Base-by-base conservation (phyloP, 768 basidiomycete genomes). In the Kwoniella heveanensis region DNA sequence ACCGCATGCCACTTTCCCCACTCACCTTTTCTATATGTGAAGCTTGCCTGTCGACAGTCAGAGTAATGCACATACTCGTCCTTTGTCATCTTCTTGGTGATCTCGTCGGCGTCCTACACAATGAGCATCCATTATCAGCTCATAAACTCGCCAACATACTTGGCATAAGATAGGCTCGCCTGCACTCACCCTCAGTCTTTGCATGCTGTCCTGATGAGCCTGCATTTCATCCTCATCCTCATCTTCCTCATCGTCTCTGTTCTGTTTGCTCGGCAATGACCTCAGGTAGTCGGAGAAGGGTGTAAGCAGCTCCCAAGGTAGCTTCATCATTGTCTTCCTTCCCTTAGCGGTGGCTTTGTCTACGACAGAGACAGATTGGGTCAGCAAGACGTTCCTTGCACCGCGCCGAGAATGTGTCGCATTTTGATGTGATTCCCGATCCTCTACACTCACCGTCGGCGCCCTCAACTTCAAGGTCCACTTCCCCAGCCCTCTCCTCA, bases 51-150 rank as follows among this genome's bases (percentile, higher is more conserved):
- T 62, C 94, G 86, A 81, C 93, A 96, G 77, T 95, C 92, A 2
- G 93, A 93, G 77, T 96, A 96, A 76, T 93, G 92, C 64, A 94
- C 90, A 78, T 97, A 98, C 73, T 97, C 92, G 77, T 97, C 94
- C 71, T 90, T 85, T 8, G 92, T 94, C 94, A 97, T 98, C 81
- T 91, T 87, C 49, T 91, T 85, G 1, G 94, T 97, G 12, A 92
- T 89, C 67, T 93, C 91, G 80, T 98, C 94, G 1, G 92, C 92
- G 84, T 96, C 93, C 88, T 91, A 24, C 5, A 50, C 48, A 24
- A 27, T 44, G 10, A 53, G n/a, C 25, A 32, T 53, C n/a, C n/a
- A n/a, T n/a, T n/a, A n/a, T n/a, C n/a, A n/a, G n/a, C n/a, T n/a
- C n/a, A n/a, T n/a, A n/a, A n/a, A n/a, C n/a, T n/a, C n/a, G n/a